A percentile compares a stretch with the other conserved stretches of the same genome.
Evolutionary conservation across 2,329 filamentous ascomycete species (phyloP).

Genomic region (Ophioceras dolichostomum): DNA sequence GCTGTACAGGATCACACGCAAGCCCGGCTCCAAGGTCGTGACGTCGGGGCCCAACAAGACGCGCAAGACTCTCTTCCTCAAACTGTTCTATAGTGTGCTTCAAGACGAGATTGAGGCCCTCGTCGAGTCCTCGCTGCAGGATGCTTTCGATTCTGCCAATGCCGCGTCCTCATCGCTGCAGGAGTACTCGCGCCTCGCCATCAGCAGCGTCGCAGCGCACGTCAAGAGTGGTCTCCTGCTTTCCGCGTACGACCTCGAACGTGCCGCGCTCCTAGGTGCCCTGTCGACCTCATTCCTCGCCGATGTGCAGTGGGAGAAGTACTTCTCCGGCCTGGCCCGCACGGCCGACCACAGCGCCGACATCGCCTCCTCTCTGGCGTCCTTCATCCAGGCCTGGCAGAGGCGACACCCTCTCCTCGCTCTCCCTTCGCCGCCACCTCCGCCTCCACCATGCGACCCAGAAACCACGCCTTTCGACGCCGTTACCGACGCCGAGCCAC

Average conservation of each 20-base stretch:
- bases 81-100: constrained; percentile 63
- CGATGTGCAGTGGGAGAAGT: constrained; percentile 31
- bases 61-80: constrained; percentile 47
- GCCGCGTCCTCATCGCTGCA: constrained; percentile 23
- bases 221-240: constrained; percentile 26
- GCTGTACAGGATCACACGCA: constrained; percentile 64
- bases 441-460: too few relatives aligned
- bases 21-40: constrained; percentile 17
- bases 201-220: constrained; percentile 29
- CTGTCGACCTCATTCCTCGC: constrained; percentile 36
- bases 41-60: constrained; percentile 20
- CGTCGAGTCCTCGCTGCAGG: constrained; percentile 28
- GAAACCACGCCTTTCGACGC: constrained; percentile 3
- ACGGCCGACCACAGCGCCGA: constrained; percentile 3
- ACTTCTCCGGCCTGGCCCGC: constrained; percentile 36
- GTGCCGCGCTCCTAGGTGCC: constrained; percentile 38
- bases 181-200: constrained; percentile 33
- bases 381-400: constrained; percentile 26
- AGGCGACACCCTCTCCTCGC: constrained; percentile 18
- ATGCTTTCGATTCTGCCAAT: constrained; percentile 15
- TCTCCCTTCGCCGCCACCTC: constrained; percentile 18
- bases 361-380: constrained; percentile 15
- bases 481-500: constrained; percentile 24
- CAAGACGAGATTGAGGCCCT: constrained; percentile 56
- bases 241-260: constrained; percentile 42